Evolutionary conservation across 1,139 yeast species (phyloP), one percentile per base, ranked within the genome.

Genomic region (Yamadazyma siamensis): DNA sequence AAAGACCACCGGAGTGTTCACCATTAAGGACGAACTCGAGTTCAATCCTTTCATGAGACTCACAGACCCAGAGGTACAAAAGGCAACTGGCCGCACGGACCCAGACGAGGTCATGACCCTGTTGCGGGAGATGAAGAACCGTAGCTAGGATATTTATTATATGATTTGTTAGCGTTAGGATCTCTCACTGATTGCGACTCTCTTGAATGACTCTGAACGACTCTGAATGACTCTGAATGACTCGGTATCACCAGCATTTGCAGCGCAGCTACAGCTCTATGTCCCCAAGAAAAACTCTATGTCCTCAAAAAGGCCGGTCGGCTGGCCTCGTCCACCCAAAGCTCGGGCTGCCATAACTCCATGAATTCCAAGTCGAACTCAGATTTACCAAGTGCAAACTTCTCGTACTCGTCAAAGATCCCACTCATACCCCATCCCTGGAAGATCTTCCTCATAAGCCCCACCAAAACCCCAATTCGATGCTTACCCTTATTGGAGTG

Each of bases 401-500:
- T 79, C 39, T 84, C 88, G 56, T 91, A 91, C 53, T 91, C 98
- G 52, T 88, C 96, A 55, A 87, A 91, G 4, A 87, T 83, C 1
- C 96, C 95, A 32, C 95, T 82, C 49, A 86, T 67, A 38, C 94
- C 78, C 98, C 98, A 89, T 2, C 95, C 94, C 55, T 88, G 96
- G 25, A 88, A 63, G 36, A 83, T 55, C 50, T 85, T 86, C 29
- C 98, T 63, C 75, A 89, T 80, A 15, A 86, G 70, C 0, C 96
- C 98, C 12, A 88, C 94, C 26, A 88, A 65, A 2, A 91, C 88
- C 0, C 97, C 97, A 1, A 87, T 89, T 28, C 98, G 61, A 52
- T 91, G 98, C 54, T 91, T 89, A 6, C 98, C 97, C 59, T 91
- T 91, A 54, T 89, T 87, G 4, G 96, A 86, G 54, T 91, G 97